Base-by-base conservation (phyloP, 78 protist genomes). In the Pirum gemmata region DNA sequence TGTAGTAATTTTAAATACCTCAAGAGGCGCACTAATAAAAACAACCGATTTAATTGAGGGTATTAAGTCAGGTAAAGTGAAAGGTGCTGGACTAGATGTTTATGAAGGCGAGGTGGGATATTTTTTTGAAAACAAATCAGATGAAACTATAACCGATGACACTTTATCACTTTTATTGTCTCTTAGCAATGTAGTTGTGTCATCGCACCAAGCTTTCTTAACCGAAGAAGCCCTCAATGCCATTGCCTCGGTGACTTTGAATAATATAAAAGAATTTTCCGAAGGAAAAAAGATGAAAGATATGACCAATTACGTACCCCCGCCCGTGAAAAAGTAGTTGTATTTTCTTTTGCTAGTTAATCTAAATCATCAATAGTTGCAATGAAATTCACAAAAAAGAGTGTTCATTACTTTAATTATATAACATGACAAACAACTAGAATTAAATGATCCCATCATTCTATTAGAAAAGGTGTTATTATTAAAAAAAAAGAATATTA, bases 131-230 rank as follows among this genome's bases (percentile, higher is more conserved):
- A 94, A 95, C 86, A 21, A 5, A 35, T 25, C 34, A 5, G 93
- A 34, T 39, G 1, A 25, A 1, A 79, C 75, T 80, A 79, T 93
- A 27, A 41, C 40, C 36, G 96, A 95, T 75, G 94, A 92, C 87
- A 51, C 78, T n/a, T 83, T 93, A 25, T 67, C 94, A 0, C 38
- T 83, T 27, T 88, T 95, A 34, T 33, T 61, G 31, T 73, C 95
- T 35, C 85, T 78, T 34, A 39, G 21, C 40, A 38, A 83, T 72
- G 90, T 92, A 38, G 34, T 89, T 75, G 77, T 93, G 83, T 91
- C 95, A 21, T 89, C 94, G 33, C 96, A 92, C 83, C 95, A 95
- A 89, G 97, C 97, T 38, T 95, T 94, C 94, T 83, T 91, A 61
- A 94, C 97, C 5, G 61, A 38, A 36, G 92, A 93, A 41, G 96